These are phyloP conservation scores for Tuber melanosporum DNA, from an alignment of 495 filamentous ascomycete species.

Conservation along the genomic window DNA sequence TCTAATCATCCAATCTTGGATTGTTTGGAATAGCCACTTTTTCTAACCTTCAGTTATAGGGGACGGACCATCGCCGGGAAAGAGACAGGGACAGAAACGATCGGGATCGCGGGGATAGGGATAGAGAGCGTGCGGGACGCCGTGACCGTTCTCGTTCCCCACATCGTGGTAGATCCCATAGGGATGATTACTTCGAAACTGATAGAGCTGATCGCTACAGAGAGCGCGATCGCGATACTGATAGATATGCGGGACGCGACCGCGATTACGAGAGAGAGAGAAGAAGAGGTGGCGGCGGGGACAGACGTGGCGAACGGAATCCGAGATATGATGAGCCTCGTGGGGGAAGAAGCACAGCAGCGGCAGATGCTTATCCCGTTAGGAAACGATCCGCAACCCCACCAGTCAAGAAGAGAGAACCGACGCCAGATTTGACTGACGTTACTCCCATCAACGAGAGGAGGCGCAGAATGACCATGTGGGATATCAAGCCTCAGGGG, in stretches of 20 bases:
- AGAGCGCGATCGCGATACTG: conserved; percentile 51
- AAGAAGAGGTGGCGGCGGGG: conserved; percentile 37
- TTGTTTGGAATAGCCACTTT: background rate
- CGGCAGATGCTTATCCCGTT: conserved; percentile 33
- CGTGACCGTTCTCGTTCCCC: conserved; percentile 44
- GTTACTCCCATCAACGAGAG: conserved; percentile 68
- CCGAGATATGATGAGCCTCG: conserved; percentile 37
- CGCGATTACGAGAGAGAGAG: conserved; percentile 46
- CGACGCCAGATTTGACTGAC: conserved; percentile 90
- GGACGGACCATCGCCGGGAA: conserved; percentile 40
- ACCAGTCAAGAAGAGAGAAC: conserved; percentile 80
- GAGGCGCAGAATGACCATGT: conserved; percentile 88
- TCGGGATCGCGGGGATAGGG: conserved; percentile 24
- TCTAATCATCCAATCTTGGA: background rate
- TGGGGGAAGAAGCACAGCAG: conserved; percentile 11
- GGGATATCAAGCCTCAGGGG: conserved; percentile 97
- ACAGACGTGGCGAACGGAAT: conserved; percentile 34
- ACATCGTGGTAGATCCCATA: conserved; percentile 36
- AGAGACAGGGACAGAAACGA: conserved; percentile 41
- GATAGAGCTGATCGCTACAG: conserved; percentile 39
- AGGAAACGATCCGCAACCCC: conserved; percentile 72
- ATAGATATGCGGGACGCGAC: conserved; percentile 45
- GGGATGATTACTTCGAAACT: conserved; percentile 40
- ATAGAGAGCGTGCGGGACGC: conserved; percentile 20
- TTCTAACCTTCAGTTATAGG: conserved; percentile 26